phyloP scores from a whole-genome alignment of 2,329 filamentous ascomycete species.

The Macrophomina pseudophaseolina region DNA sequence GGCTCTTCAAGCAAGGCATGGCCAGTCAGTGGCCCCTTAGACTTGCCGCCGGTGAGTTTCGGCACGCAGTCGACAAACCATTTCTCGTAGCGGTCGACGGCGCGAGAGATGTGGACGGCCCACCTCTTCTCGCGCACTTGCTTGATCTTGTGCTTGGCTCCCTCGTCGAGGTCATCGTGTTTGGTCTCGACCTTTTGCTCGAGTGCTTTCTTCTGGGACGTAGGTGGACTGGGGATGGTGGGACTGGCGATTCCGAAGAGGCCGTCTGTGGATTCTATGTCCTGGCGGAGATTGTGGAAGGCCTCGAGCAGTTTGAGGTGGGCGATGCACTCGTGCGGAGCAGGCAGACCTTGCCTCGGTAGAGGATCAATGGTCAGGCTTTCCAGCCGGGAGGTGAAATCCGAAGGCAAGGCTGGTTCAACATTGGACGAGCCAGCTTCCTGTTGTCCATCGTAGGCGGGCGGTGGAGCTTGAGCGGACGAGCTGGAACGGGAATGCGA shows the following conservation, averaged over 20 bases:
- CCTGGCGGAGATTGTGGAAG: conserved; percentile 70
- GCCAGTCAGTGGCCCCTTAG: background rate
- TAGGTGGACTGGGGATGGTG: background rate
- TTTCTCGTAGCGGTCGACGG: conserved; percentile 68
- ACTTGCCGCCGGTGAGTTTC: background rate
- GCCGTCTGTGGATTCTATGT: conserved; percentile 68
- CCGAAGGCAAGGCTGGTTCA: conserved; percentile 4
- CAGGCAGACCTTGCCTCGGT: background rate
- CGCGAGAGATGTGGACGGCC: conserved; percentile 71
- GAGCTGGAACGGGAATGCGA: background rate
- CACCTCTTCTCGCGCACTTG: conserved; percentile 72
- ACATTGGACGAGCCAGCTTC: background rate
- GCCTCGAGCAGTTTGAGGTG: conserved; percentile 76
- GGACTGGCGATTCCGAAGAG: conserved; percentile 62
- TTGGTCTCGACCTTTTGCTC: background rate
- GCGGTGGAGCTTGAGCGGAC: conserved; percentile 11
- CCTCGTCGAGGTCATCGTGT: background rate
- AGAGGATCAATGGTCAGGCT: conserved; percentile 12
- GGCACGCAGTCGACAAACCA: conserved; percentile 61
- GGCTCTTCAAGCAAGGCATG: background rate
- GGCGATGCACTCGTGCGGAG: conserved; percentile 62
- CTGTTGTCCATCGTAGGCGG: conserved; percentile 18
- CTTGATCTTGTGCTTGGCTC: background rate
- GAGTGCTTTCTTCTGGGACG: background rate
- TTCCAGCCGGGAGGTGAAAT: conserved; percentile 18